Percentiles rank a stretch among this genome's conserved stretches.
Conservation (phyloP, 2,329 filamentous ascomycete genomes). For the Aspergillus unguis region DNA sequence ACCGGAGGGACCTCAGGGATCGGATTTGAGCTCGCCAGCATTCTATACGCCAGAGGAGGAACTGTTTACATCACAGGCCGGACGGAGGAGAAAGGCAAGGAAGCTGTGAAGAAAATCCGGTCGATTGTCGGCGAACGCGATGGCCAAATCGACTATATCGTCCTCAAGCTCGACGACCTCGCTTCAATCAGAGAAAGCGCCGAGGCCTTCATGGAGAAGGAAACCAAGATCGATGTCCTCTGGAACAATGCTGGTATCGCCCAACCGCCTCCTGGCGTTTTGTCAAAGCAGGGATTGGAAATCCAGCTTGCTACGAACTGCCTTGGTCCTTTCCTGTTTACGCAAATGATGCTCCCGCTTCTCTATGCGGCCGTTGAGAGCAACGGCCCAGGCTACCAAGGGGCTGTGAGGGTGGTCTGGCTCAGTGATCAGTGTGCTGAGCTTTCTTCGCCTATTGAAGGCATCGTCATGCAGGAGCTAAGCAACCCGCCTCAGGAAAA, state of each 20-base stretch:
- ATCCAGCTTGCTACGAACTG: conserved; percentile 42
- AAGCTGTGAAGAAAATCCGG: neutral
- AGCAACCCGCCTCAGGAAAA: conserved; percentile 3
- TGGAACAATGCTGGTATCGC: conserved; percentile 42
- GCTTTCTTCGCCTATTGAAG: conserved; percentile 12
- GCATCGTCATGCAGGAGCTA: conserved; percentile 11
- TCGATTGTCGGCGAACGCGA: neutral
- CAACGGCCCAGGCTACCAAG: conserved; percentile 4
- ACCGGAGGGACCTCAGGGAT: conserved; percentile 14
- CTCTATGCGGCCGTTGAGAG: conserved; percentile 25
- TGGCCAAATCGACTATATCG: conserved; percentile 41
- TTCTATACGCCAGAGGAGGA: conserved; percentile 11
- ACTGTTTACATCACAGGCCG: conserved; percentile 8
- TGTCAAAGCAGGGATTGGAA: conserved; percentile 31
- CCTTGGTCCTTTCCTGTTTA: conserved; percentile 42
- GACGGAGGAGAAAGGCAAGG: conserved; percentile 2
- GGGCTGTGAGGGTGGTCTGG: conserved; percentile 39
- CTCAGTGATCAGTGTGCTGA: conserved; percentile 20
- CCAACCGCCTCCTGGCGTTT: conserved; percentile 33
- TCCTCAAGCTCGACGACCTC: conserved; percentile 43
- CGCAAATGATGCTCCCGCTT: conserved; percentile 38
- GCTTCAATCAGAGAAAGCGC: conserved; percentile 22
- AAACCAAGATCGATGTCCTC: conserved; percentile 40
- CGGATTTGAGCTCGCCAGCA: conserved; percentile 12
- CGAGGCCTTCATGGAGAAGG: conserved; percentile 32